Percentiles rank a stretch among this genome's conserved stretches.
phyloP scores from a whole-genome alignment of 1,139 yeast species.

The Saccharomycopsis hybrid region DNA sequence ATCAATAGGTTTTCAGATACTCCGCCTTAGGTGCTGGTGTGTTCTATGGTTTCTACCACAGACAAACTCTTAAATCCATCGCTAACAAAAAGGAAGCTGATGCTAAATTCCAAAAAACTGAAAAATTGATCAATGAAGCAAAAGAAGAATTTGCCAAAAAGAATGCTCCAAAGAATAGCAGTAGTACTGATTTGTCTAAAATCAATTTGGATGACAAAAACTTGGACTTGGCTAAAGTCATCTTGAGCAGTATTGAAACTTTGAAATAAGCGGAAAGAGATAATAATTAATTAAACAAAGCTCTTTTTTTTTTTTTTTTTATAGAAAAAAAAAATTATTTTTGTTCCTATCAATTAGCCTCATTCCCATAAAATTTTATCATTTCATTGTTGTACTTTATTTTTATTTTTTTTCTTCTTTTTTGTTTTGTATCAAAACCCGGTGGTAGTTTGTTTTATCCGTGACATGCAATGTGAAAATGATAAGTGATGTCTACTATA shows the following conservation, averaged over 20 bases:
- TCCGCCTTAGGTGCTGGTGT: conserved; percentile 87
- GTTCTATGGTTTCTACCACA: conserved; percentile 83
- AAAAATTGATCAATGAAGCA: conserved; percentile 78
- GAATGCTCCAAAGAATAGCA: conserved; percentile 18
- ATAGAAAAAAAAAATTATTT: too few relatives aligned
- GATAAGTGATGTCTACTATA: too few relatives aligned
- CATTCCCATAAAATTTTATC: too few relatives aligned
- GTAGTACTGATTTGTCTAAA: conserved; percentile 26
- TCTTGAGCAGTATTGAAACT: conserved; percentile 41
- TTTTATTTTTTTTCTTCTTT: too few relatives aligned
- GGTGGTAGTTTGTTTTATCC: too few relatives aligned
- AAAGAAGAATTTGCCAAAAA: conserved; percentile 77
- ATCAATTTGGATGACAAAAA: conserved; percentile 86
- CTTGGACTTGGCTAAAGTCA: conserved; percentile 65
- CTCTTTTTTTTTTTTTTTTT: too few relatives aligned
- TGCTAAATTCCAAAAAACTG: conserved; percentile 56
- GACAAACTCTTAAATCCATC: conserved; percentile 56
- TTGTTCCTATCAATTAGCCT: too few relatives aligned
- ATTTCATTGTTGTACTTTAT: too few relatives aligned
- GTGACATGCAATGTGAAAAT: too few relatives aligned
- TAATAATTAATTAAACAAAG: not conserved
- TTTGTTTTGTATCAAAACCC: too few relatives aligned
- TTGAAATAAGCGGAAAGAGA: conserved; percentile 24
- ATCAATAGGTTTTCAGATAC: conserved; percentile 75
- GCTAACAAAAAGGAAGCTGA: conserved; percentile 55